Base-by-base conservation (phyloP, 768 basidiomycete genomes). In the Collybiopsis confluens region DNA sequence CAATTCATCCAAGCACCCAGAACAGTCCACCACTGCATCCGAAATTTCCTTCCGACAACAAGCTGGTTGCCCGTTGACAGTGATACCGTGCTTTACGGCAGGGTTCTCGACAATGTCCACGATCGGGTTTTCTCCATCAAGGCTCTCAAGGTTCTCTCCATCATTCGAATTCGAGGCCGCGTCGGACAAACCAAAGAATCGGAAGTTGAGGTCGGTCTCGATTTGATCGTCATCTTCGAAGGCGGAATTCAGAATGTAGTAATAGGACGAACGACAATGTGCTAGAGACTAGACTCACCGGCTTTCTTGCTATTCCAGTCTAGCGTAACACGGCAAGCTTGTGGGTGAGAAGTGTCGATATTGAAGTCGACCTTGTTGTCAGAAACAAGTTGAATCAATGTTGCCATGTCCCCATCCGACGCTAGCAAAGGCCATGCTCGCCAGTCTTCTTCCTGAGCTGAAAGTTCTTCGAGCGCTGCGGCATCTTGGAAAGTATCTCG, bases 301-400 rank as follows among this genome's bases (percentile, higher is more conserved):
- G 88, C 86, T 76, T 91, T 90, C 71, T 92, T 92, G 67, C 90
- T 96, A 59, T 91, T 91, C 81, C 87, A 92, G 62, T 92, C 89
- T 33, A 88, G 70, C 10, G 66, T 70, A 23, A 73, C 65, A 6
- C 85, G 79, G 36, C 82, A 78, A 4, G 73, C 70, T 57, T 78
- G 81, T 11, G 85, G 73, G 47, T 80, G 75, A 10, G 79, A 71
- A 1, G 83, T 80, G 60, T 95, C 90, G 28, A 94, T 68, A 30
- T 73, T 74, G 59, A 94, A 85, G 44, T 88, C 81, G 21, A 90
- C 77, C 72, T 86, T 85, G 56, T 85, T 78, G 54, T 90, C 85
- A 0, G 92, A 94, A n/a, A 86, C 82, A n/a, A 92, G 73, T 56
- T 90, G 80, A 28, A 92, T 70, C 55, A 96, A 68, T 0, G 85